Conservation (phyloP, 345 rosid species). For the Euphorbia tirucalli region DNA sequence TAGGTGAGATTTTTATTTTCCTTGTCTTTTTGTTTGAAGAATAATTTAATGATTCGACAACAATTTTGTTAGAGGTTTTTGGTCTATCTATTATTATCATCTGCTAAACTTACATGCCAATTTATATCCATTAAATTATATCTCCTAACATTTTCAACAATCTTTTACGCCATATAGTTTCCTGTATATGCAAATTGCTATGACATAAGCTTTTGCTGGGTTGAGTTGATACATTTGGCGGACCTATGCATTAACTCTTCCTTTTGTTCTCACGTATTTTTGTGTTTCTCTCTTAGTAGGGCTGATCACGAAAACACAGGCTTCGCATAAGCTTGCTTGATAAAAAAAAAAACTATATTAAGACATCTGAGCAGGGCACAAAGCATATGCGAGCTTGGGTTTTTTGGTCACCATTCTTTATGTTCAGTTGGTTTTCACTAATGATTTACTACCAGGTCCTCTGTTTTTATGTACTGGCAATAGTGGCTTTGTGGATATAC, state of each 20-base stretch:
- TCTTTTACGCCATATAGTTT: not conserved
- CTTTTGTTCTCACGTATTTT: not conserved
- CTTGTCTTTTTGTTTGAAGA: not conserved
- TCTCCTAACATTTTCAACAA: not conserved
- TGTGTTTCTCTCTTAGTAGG: not conserved
- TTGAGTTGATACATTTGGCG: not conserved
- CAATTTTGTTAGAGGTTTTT: not conserved
- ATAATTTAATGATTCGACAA: too few species aligned
- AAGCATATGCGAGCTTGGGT: constrained; percentile 24
- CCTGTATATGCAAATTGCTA: not conserved
- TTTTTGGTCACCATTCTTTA: constrained; percentile 29
- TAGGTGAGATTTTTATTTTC: not conserved
- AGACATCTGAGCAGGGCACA: not conserved
- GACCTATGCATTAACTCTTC: not conserved
- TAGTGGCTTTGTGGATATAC: constrained; percentile 72
- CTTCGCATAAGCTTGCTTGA: constrained; percentile 8
- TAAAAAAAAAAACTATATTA: not conserved
- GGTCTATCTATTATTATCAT: not conserved
- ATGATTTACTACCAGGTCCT: constrained; percentile 69
- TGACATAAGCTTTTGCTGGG: not conserved
- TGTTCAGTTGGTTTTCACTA: constrained; percentile 62
- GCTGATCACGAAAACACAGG: constrained; percentile 16
- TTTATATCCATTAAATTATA: not conserved
- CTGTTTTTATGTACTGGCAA: constrained; percentile 63
- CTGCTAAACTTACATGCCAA: not conserved